Conservation (phyloP, 83 land plant genomes). For the Diphasiastrum complanatum region DNA sequence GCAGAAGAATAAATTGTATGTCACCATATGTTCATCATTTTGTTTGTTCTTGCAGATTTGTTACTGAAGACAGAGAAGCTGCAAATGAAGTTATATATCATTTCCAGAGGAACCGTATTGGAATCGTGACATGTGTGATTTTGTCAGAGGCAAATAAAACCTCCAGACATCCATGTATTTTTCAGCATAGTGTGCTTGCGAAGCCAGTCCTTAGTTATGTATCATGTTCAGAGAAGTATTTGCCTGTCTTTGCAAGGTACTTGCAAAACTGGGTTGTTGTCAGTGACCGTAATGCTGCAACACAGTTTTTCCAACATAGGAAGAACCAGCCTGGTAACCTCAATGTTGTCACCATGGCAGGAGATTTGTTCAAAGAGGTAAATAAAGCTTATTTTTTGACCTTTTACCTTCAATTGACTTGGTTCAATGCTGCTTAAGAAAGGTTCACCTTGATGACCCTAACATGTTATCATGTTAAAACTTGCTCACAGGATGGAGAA, state of each 20-base stretch:
- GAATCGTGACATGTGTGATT: conserved; percentile 26
- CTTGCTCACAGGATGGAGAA: too few species aligned
- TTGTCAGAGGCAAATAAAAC: conserved; percentile 5
- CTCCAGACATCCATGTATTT: neutral
- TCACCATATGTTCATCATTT: neutral
- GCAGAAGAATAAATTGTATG: neutral
- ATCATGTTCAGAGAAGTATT: conserved; percentile 4
- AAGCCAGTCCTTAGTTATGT: conserved; percentile 12
- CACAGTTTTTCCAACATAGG: conserved; percentile 4
- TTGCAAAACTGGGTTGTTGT: conserved; percentile 21
- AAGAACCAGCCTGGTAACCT: neutral
- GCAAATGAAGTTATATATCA: conserved; percentile 19
- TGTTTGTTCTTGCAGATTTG: conserved; percentile 18
- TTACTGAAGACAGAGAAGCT: conserved; percentile 20
- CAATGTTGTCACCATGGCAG: conserved; percentile 22
- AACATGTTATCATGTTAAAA: too few species aligned
- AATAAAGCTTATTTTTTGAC: too few species aligned
- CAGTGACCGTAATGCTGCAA: conserved; percentile 22
- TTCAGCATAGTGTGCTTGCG: neutral
- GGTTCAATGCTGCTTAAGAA: too few species aligned
- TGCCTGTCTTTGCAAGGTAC: conserved; percentile 20
- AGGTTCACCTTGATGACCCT: too few species aligned
- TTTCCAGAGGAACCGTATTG: conserved; percentile 20
- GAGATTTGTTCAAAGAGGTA: conserved; percentile 25
- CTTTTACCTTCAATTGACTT: too few species aligned